phyloP scores from a whole-genome alignment of 2,329 filamentous ascomycete genomes.

The Pseudofabraea citricarpa region DNA sequence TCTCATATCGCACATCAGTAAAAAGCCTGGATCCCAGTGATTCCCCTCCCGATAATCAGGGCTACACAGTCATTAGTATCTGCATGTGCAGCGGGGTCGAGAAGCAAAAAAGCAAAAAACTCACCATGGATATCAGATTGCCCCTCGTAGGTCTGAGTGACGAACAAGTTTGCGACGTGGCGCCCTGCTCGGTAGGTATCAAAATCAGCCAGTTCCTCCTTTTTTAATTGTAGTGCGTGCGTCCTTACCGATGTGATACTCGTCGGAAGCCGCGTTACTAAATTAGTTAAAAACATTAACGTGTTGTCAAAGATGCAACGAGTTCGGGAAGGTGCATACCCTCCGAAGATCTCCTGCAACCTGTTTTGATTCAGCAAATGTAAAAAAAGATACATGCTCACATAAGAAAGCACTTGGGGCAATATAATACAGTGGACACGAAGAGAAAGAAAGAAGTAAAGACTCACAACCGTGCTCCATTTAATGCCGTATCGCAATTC shows the following conservation, averaged over 20 bases:
- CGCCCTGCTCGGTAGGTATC: no score
- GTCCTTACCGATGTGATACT: constrained; percentile 70
- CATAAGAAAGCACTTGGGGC: no score
- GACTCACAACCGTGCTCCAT: no score
- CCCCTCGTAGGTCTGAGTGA: constrained; percentile 95
- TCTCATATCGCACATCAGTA: constrained; percentile 42
- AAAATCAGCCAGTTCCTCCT: neutral
- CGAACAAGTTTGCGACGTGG: constrained; percentile 89
- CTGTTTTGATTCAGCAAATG: constrained; percentile 69
- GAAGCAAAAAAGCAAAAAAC: neutral
- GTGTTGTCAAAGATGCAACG: no score
- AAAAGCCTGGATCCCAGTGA: constrained; percentile 73
- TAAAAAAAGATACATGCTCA: no score
- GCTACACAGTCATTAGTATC: constrained; percentile 35
- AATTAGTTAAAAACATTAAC: neutral
- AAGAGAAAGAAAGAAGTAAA: no score
- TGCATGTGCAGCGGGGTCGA: no score
- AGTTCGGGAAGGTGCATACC: constrained; percentile 67
- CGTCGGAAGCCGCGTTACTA: constrained; percentile 82
- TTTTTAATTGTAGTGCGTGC: neutral
- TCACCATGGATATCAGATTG: constrained; percentile 82
- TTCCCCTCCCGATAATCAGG: constrained; percentile 61
- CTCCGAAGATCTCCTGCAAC: constrained; percentile 93
- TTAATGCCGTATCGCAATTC: constrained; percentile 95
- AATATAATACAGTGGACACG: no score